Conservation (phyloP, 2,329 filamentous ascomycete species). For the Xylariaceae sp. region DNA sequence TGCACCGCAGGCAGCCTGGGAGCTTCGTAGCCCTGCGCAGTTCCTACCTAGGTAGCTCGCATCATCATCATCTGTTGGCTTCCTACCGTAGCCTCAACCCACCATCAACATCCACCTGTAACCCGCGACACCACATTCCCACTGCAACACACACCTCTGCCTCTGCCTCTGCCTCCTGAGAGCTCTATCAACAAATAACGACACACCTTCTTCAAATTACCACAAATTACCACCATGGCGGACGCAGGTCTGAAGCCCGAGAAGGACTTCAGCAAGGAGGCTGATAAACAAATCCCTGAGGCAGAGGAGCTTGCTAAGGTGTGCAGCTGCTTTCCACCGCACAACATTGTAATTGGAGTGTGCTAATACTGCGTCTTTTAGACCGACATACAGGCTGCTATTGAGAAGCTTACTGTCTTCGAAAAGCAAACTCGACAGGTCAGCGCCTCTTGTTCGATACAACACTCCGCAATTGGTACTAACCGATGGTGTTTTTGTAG, state of each 20-base stretch:
- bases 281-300: constrained; percentile 88
- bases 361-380: constrained; percentile 41
- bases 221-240: constrained; percentile 67
- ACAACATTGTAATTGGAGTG: not conserved
- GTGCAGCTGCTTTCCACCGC: constrained; percentile 31
- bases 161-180: not conserved
- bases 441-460: constrained; percentile 29
- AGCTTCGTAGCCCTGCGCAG: constrained; percentile 32
- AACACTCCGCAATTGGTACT: constrained; percentile 33
- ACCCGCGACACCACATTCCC: not conserved
- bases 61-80: constrained; percentile 26
- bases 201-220: not conserved
- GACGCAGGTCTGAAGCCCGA: constrained; percentile 88
- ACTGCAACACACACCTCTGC: not conserved
- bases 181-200: not conserved
- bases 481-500: constrained; percentile 51
- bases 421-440: constrained; percentile 99
- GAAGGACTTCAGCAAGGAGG: constrained; percentile 98
- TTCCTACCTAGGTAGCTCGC: constrained; percentile 14
- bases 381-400: constrained; percentile 82
- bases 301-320: constrained; percentile 90
- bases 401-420: constrained; percentile 89
- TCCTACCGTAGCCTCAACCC: constrained; percentile 3
- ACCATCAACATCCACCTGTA: not conserved
- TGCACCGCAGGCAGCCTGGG: constrained; percentile 27